Evolutionary conservation across 805 yeast genomes (phyloP), one percentile per base, ranked within the genome.

Genomic region (Citeromyces matritensis): DNA sequence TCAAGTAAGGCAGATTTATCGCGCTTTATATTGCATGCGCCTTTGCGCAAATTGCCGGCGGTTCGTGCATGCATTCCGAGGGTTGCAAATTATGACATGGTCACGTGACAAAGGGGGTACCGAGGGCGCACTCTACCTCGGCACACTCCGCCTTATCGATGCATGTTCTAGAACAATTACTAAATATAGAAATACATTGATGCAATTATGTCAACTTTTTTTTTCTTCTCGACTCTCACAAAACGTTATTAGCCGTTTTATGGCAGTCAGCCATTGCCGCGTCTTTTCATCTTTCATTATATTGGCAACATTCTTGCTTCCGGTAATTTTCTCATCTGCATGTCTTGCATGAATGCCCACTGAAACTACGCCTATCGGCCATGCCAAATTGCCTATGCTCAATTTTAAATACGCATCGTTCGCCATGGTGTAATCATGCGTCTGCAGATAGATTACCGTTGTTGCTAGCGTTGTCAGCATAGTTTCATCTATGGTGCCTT

Each of bases 361-460:
- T 35, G 69, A 69, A 6, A 72, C 58, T 9, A 84, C 80, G 17
- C 95, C 95, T 39, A 83, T 78, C 3, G 95, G 95, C 94, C 94
- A 84, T 4, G 91, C 86, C 2, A 79, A 83, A 41, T 82, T 81
- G 1, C 95, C 95, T 11, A 84, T 76, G 44, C 88, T 76, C 35
- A 84, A 53, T 38, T 76, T 67, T 59, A 83, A 55, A 42, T 84
- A 84, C 15, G 73, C 60, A 42, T 81, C 82, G 36, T 68, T 68
- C 4, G 88, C 83, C 31, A 54, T 54, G 24, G 48, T 45, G 39
- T 49, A 72, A 24, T 72, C 63, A 10, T 48, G 43, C 8, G 53
- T 44, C 48, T 83, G 94, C n/a, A 80, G 33, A 42, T 74, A 63
- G 39, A 65, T 60, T 6, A 77, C 41, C 2, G 80, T 65, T 0